Base-by-base conservation (phyloP, 2,329 filamentous ascomycete genomes). In the Alternaria sp. region DNA sequence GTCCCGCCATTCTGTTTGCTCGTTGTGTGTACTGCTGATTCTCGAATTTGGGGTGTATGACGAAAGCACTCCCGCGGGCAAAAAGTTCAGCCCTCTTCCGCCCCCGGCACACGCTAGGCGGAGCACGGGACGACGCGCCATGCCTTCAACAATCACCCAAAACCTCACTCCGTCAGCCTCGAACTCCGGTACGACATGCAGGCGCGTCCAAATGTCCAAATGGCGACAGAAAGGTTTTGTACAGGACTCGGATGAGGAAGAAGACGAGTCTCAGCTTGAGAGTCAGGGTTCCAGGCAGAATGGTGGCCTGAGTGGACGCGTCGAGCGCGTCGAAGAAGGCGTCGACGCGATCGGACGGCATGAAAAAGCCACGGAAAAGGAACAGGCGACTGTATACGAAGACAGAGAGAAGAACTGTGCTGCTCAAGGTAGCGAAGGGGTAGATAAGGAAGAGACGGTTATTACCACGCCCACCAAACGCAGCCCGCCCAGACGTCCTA, bases 171-270 rank as follows among this genome's bases (percentile, higher is more conserved):
- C 66, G 62, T 64, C 63, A 54, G 55, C 60, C 46, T 63, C 59
- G 34, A 48, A 56, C 44, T 49, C 45, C 63, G 56, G 57, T 63
- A 63, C 74, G 76, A 76, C 56, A 80, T 80, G 78, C 71, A 70
- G 67, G 68, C 63, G 46, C 56, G 69, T 62, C 69, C 75, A 73
- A 80, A 85, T 84, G 83, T 82, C 78, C 74, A 75, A 76, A 77
- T 85, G 83, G 83, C 79, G 81, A 68, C 75, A 79, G 68, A 79
- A 75, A 74, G 82, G 82, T 67, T 83, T 80, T 75, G 83, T 84
- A 65, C 78, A 77, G 74, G 83, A 84, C 73, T 84, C 83, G 61
- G 83, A 85, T 77, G 83, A 83, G 58, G 82, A 84, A 52, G 81
- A 82, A 48, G 74, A 77, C 18, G 71, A 74, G 38, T 64, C 59